Conservation (phyloP, 2,329 filamentous ascomycete species). For the Fusarium continuum region DNA sequence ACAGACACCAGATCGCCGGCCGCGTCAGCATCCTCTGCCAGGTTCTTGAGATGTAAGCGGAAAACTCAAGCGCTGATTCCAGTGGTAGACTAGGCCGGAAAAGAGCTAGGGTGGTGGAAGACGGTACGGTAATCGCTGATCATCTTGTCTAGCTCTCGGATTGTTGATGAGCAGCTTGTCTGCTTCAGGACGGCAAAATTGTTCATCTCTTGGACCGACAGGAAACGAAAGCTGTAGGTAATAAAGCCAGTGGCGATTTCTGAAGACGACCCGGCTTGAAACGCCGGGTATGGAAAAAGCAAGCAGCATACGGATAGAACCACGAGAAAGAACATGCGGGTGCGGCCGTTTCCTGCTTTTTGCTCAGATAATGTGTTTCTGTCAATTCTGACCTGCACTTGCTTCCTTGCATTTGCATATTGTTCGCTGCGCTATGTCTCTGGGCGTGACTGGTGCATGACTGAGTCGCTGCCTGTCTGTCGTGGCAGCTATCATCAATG, state of each 20-base stretch:
- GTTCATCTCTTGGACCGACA: constrained; percentile 3
- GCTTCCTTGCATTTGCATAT: neutral
- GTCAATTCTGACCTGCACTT: neutral
- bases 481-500: constrained; percentile 25
- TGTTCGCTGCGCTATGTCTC: neutral
- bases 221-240: neutral
- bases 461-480: constrained; percentile 5
- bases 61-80: constrained; percentile 10
- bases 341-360: neutral
- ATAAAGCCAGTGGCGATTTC: neutral
- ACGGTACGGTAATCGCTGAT: constrained; percentile 16
- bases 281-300: neutral
- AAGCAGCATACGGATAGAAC: constrained; percentile 2
- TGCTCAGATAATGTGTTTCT: neutral
- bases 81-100: constrained; percentile 26
- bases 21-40: constrained; percentile 33
- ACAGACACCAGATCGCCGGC: constrained; percentile 33
- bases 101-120: neutral
- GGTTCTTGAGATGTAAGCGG: constrained; percentile 13
- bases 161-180: neutral
- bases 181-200: constrained; percentile 3
- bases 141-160: constrained; percentile 4
- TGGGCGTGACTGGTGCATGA: constrained; percentile 3
- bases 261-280: neutral
- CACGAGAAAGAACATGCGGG: neutral